Evolutionary conservation across 1,284 basidiomycete genomes (phyloP), one percentile per base, ranked within the genome.

Genomic region (Porodaedalea pini): DNA sequence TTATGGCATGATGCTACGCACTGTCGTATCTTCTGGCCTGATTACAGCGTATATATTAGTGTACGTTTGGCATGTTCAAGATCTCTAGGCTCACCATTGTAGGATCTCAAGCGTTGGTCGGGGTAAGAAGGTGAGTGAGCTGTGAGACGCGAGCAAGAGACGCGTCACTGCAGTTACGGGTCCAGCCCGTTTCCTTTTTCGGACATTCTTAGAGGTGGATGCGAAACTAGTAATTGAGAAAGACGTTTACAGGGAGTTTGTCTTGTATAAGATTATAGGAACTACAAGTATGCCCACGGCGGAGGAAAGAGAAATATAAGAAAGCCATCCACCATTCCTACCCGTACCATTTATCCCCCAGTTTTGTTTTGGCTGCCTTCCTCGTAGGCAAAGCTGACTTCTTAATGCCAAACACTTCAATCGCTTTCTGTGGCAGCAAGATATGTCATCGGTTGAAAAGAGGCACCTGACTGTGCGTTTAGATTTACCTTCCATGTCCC

Each of bases 21-120:
- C 90, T 92, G 71, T 94, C 91, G 72, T 94, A 94, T 78, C 91
- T 81, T 81, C 91, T 84, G 65, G 91, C 90, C 91, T 93, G 64
- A 25, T 4, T 10, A 39, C 5, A 50, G 40, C 2, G n/a, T n/a
- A n/a, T n/a, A n/a, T n/a, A 31, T 23, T 8, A 32, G n/a, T 51
- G 8, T 19, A 40, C 34, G 19, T 29, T 25, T 29, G 25, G n/a
- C 1, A 6, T 13, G 5, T n/a, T 29, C 1, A 27, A 31, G 11
- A 25, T 10, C 5, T 1, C 11, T 15, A 29, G 13, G 4, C 45
- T 31, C 15, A 47, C 45, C 45, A 47, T 32, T 36, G 40, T 32
- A 10, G 1, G 44, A 31, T 31, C 31, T 44, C 21, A 34, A 8
- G 15, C n/a, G 8, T 11, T 27, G 4, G 17, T 34, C 25, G 36